Percentiles rank a stretch among this genome's conserved stretches.
phyloP scores from a whole-genome alignment of 345 rosid species.

The Brassica nigra region DNA sequence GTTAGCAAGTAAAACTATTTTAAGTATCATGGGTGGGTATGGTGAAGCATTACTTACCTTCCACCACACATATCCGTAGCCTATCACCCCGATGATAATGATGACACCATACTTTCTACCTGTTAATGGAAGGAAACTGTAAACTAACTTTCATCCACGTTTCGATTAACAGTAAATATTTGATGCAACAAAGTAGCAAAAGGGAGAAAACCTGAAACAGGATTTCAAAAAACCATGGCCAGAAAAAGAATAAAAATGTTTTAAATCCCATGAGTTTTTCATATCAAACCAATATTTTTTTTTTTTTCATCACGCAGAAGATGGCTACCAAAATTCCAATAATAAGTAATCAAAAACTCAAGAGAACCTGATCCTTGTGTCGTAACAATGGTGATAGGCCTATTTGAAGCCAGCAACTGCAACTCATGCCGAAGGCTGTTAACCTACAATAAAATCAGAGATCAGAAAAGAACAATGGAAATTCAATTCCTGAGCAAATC shows the following conservation, averaged over 20 bases:
- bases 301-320: not conserved
- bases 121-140: not conserved
- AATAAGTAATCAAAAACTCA: not conserved
- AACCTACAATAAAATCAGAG: slow-evolving; percentile 51
- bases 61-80: slow-evolving; percentile 46
- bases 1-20: not conserved
- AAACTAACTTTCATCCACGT: not conserved
- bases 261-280: not conserved
- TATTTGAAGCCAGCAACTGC: slow-evolving; percentile 56
- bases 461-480: not conserved
- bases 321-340: not conserved
- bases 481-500: not conserved
- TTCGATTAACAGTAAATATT: not conserved
- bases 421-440: slow-evolving; percentile 70
- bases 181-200: too few relatives aligned
- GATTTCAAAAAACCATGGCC: too few relatives aligned
- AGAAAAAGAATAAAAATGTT: not conserved
- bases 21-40: not conserved
- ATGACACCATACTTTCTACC: slow-evolving; percentile 39
- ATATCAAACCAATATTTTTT: slow-evolving; percentile 1
- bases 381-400: slow-evolving; percentile 74
- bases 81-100: slow-evolving; percentile 36
- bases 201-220: not conserved
- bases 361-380: slow-evolving; percentile 62
- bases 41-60: slow-evolving; percentile 29